phyloP scores from a whole-genome alignment of 805 yeast species.

The Metschnikowia lochheadii region DNA sequence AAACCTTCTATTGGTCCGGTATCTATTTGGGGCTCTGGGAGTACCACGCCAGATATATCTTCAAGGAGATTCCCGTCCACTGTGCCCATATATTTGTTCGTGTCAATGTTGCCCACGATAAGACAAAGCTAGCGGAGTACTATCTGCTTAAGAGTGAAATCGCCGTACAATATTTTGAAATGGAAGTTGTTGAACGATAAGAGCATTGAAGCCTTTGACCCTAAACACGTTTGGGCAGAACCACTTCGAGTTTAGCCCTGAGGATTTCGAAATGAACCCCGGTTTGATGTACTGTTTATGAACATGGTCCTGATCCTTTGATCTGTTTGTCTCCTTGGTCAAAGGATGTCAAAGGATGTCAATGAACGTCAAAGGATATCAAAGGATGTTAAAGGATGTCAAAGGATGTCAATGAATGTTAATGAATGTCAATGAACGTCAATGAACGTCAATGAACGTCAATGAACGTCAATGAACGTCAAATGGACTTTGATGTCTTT shows the following conservation, averaged over 20 bases:
- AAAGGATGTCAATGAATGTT: no score
- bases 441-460: no score
- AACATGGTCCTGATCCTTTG: no score
- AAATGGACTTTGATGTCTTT: no score
- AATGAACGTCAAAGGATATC: no score
- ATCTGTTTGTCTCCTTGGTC: no score
- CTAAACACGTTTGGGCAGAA: slow-evolving; percentile 39
- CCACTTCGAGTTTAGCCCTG: slow-evolving; percentile 78
- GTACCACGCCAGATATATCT: slow-evolving; percentile 54
- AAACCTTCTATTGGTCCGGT: slow-evolving; percentile 41
- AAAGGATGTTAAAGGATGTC: no score
- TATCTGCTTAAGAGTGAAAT: slow-evolving; percentile 25
- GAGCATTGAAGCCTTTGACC: slow-evolving; percentile 13
- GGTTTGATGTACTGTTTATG: no score
- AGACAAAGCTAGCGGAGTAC: slow-evolving; percentile 23
- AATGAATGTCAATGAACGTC: no score
- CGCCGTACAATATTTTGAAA: slow-evolving; percentile 22
- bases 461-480: no score
- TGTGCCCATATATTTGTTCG: slow-evolving; percentile 69
- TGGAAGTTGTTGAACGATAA: slow-evolving; percentile 17
- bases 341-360: no score
- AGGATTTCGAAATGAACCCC: slow-evolving; percentile 59
- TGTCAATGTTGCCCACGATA: slow-evolving; percentile 36
- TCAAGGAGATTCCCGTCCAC: slow-evolving; percentile 70
- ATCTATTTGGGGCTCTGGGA: slow-evolving; percentile 43